These are phyloP conservation scores for Moricandia moricandioides DNA, from an alignment of 345 rosid genomes.

Conservation along the genomic window DNA sequence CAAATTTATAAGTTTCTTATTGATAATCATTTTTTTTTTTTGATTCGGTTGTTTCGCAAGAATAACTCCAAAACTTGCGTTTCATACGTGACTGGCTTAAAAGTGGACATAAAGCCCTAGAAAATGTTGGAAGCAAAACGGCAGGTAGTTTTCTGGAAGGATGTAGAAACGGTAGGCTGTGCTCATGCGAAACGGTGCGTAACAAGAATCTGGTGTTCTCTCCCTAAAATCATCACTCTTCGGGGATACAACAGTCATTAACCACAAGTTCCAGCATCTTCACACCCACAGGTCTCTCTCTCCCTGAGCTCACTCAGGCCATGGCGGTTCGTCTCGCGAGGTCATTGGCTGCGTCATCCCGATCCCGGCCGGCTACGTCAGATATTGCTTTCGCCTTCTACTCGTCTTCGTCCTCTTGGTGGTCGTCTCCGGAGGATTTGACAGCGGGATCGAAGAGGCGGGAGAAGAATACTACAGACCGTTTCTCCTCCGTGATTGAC, in stretches of 20 bases:
- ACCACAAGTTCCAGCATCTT: background rate
- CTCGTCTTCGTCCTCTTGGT: slow-evolving; percentile 40
- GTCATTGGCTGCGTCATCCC: slow-evolving; percentile 31
- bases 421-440: slow-evolving; percentile 30
- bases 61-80: background rate
- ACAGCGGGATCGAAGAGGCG: slow-evolving; percentile 42
- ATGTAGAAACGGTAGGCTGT: background rate
- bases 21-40: no score
- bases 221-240: background rate
- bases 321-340: slow-evolving; percentile 42
- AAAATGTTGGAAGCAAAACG: background rate
- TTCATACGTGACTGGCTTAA: background rate
- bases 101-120: background rate
- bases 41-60: background rate
- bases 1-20: background rate
- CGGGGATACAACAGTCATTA: background rate
- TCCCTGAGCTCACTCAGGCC: slow-evolving; percentile 26
- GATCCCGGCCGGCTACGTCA: slow-evolving; percentile 14
- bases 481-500: slow-evolving; percentile 64
- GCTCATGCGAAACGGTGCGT: background rate
- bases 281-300: slow-evolving; percentile 3
- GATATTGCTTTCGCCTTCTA: slow-evolving; percentile 37
- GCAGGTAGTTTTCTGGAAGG: background rate
- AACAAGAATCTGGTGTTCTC: background rate
- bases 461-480: slow-evolving; percentile 53